phyloP scores from a whole-genome alignment of 164 flowering plant species.

The Sedum album region DNA sequence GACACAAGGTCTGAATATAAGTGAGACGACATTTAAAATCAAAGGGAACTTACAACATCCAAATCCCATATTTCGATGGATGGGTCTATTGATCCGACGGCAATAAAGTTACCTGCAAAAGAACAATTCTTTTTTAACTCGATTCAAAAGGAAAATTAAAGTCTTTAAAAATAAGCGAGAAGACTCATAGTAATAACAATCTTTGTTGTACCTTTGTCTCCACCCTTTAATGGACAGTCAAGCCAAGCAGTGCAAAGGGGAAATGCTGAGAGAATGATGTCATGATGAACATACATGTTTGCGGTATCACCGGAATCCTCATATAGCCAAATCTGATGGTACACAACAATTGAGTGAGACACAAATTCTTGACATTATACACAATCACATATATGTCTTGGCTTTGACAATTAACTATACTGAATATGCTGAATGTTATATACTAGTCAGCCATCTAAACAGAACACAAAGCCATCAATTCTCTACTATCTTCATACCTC shows the following conservation, averaged over 20 bases:
- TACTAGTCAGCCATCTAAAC: not conserved
- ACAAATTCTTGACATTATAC: not conserved
- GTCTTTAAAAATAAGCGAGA: not conserved
- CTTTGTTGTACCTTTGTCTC: constrained; percentile 45
- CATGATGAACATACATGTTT: constrained; percentile 82
- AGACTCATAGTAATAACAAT: not conserved
- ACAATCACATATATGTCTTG: not conserved
- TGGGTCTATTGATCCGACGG: constrained; percentile 94
- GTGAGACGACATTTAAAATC: not conserved
- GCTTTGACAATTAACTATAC: not conserved
- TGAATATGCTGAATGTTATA: not conserved
- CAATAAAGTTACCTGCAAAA: constrained; percentile 52
- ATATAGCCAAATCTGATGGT: constrained; percentile 58
- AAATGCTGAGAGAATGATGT: constrained; percentile 61
- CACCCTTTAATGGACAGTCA: constrained; percentile 61
- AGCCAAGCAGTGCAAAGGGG: constrained; percentile 94
- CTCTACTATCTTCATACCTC: constrained; percentile 44
- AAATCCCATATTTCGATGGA: constrained; percentile 97
- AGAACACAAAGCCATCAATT: not conserved
- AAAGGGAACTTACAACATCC: constrained; percentile 55
- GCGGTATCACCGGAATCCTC: constrained; percentile 52
- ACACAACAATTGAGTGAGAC: constrained; percentile 9
- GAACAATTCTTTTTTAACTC: not conserved
- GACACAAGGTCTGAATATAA: not conserved
- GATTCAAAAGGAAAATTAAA: not conserved